Evolutionary conservation across 2,329 filamentous ascomycete genomes (phyloP), one percentile per base, ranked within the genome.

Genomic region (Colletotrichum sojae): DNA sequence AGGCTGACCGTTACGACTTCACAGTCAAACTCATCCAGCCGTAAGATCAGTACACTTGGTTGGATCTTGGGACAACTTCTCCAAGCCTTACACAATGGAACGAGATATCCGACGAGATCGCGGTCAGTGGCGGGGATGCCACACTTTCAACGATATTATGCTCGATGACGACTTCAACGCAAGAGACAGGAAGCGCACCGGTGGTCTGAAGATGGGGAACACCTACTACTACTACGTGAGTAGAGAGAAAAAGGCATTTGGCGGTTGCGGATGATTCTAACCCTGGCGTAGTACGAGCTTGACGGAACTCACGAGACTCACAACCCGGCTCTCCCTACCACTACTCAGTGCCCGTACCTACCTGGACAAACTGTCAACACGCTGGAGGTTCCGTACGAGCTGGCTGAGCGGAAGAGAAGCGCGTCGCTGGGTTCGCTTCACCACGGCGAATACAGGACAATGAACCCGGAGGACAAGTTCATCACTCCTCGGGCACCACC

Each of bases 41-140:
- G 86, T 90, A 71, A 85, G 86, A 71, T 91, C 91, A 52, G 93
- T 98, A 73, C 90, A 93, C 76, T 87, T 98, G 53, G 86, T 96
- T 74, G 95, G 95, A 71, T 97, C 94, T 72, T 98, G 95, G 95
- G 95, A 98, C 83, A 97, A 97, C 83, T 98, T 98, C 82, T 85
- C 87, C 70, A 90, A 88, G 76, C 84, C 89, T 57, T 95, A 97
- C 84, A 84, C 84, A 53, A 94, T 98, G 90, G 90, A 95, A 78
- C 89, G 90, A 74, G 95, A 98, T 81, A 83, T 83, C 72, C 90
- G 92, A 77, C 90, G 92, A 74, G 92, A 93, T 73, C 86, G 85
- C 67, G 90, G 90, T 71, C 90, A 94, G 79, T 98, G 94, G 94
- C 90, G 91, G 76, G 95, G 94, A 51, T 97, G 94, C 79, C 93